Evolutionary conservation across 345 rosid genomes (phyloP), one percentile per base, ranked within the genome.

Genomic region (Eutrema heterophyllum): DNA sequence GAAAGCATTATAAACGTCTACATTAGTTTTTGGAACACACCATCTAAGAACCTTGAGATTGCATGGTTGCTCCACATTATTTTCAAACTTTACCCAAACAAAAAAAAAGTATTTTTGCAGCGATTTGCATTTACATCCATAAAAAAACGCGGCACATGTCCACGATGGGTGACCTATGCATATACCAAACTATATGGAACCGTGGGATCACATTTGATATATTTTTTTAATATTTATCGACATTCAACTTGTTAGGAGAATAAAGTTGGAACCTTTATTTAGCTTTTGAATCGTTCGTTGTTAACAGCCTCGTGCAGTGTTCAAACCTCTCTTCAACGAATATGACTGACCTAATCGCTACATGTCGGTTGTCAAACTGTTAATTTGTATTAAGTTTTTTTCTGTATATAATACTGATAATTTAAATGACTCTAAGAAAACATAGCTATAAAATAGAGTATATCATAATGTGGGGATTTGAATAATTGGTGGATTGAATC

Each of bases 211-310:
- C 48, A 53, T 75, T 51, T 61, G 51, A 75, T 69, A 27, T 68
- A 64, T 61, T 68, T 68, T 53, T 75, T 68, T 53, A 26, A 68
- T 75, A 68, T 75, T 75, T 61, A 60, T 35, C 74, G 54, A 68
- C 69, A 75, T 60, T 51, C 27, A 15, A 68, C 68, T 52, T 52
- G 74, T 61, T 75, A 33, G 24, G 55, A 67, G 71, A 65, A 74
- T 65, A 67, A 48, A 66, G 59, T 61, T 3, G 14, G 9, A 27
- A 67, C 66, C 52, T 48, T 66, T 66, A 66, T 36, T 46, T 48
- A 66, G 59, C 72, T 57, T 58, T 18, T 57, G 2, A 44, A 57
- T 59, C 44, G 54, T 68, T 75, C 56, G 68, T 68, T 60, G 41
- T 67, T 67, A n/a, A n/a, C n/a, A 50, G 39, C 21, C 30, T 60